A percentile compares a stretch with the other conserved stretches of the same genome.
Evolutionary conservation across 164 flowering plant genomes (phyloP).

Genomic region (Nelumbo lutea): DNA sequence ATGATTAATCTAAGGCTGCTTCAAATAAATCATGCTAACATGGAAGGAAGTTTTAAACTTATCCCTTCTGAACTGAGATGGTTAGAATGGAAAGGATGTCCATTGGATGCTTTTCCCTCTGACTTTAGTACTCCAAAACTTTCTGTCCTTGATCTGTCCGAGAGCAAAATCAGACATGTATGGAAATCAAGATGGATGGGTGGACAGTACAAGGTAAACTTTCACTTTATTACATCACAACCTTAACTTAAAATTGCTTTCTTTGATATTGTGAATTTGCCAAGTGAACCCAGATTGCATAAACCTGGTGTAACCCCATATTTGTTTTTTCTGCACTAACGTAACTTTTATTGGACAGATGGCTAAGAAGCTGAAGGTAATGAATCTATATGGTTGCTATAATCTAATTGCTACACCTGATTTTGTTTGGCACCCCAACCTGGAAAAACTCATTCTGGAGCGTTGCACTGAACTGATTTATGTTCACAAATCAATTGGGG

Average conservation of each 20-base stretch:
- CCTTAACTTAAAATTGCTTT: background rate
- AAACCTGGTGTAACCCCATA: too few relatives aligned
- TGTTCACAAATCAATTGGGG: slow-evolving; percentile 35
- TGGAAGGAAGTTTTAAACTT: slow-evolving; percentile 25
- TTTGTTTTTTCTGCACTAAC: too few relatives aligned
- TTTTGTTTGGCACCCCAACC: slow-evolving; percentile 22
- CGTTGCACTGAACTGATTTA: slow-evolving; percentile 19
- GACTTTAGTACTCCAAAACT: slow-evolving; percentile 21
- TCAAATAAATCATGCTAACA: slow-evolving; percentile 24
- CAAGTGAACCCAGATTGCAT: too few relatives aligned
- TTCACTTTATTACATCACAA: background rate
- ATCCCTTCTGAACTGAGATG: slow-evolving; percentile 35
- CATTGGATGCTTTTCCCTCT: slow-evolving; percentile 26
- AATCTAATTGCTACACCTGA: slow-evolving; percentile 33
- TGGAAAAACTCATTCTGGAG: slow-evolving; percentile 39
- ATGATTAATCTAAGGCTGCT: slow-evolving; percentile 40
- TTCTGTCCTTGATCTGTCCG: slow-evolving; percentile 43
- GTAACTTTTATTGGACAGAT: slow-evolving; percentile 20
- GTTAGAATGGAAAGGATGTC: slow-evolving; percentile 42
- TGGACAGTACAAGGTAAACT: slow-evolving; percentile 22
- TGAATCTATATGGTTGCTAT: slow-evolving; percentile 33
- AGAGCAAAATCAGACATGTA: slow-evolving; percentile 25
- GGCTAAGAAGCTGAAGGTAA: slow-evolving; percentile 29
- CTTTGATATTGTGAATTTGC: background rate
- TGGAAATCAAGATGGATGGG: slow-evolving; percentile 17